Percentiles rank a stretch among this genome's conserved stretches.
phyloP scores from a whole-genome alignment of 345 rosid genomes.

The Salix viminalis region DNA sequence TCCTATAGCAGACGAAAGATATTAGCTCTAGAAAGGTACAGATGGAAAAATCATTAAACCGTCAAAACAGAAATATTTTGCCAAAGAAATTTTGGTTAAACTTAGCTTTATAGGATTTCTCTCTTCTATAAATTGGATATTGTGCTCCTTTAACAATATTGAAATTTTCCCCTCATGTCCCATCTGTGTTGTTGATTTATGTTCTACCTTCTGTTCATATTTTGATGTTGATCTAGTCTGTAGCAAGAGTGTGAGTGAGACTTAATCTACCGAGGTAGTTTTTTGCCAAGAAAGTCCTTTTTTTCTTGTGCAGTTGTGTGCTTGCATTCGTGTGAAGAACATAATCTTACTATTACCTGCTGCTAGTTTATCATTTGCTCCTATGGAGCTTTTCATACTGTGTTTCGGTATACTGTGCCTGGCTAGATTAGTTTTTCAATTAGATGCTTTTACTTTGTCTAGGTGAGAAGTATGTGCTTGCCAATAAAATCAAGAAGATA shows the following conservation, averaged over 20 bases:
- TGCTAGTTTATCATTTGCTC: background rate
- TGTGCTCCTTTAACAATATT: background rate
- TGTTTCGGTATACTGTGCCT: background rate
- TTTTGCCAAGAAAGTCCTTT: background rate
- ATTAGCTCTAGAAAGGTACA: background rate
- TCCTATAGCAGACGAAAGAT: background rate
- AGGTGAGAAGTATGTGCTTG: constrained; percentile 97
- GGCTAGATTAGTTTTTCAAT: background rate
- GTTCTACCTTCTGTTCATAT: background rate
- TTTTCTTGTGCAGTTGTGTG: background rate
- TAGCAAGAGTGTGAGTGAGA: background rate
- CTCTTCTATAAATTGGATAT: background rate
- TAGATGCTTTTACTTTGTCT: background rate
- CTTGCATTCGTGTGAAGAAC: background rate
- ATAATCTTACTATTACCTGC: background rate
- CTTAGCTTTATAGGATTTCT: background rate
- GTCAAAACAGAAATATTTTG: background rate
- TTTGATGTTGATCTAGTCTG: background rate
- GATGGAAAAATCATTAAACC: background rate
- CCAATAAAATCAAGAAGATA: constrained; percentile 64
- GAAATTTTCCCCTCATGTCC: background rate
- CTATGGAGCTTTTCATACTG: background rate
- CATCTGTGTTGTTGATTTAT: background rate
- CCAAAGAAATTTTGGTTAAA: background rate
- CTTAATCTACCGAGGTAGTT: background rate